Conservation (phyloP, 805 yeast genomes). For the Brettanomyces bruxellensis region DNA sequence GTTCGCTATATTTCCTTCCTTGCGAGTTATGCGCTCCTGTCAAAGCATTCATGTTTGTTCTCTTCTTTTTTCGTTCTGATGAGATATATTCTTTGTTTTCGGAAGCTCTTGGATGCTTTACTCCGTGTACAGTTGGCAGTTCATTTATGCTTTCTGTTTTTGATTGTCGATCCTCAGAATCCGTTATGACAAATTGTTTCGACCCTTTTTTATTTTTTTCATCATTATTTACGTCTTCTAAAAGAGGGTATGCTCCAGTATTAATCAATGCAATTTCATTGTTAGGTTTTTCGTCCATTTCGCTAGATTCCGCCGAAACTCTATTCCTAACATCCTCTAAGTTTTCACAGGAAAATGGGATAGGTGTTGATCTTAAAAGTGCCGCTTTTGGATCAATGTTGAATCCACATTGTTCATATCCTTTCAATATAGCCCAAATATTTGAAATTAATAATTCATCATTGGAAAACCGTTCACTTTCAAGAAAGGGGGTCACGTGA, state of each 20-base stretch:
- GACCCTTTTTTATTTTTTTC: too few relatives aligned
- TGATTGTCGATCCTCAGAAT: too few relatives aligned
- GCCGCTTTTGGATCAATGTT: constrained; percentile 6
- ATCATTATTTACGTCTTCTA: too few relatives aligned
- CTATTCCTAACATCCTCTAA: too few relatives aligned
- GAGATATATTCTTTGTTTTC: not conserved
- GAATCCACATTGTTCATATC: constrained; percentile 15
- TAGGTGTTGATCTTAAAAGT: not conserved
- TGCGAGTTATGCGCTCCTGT: too few relatives aligned
- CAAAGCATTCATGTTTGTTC: not conserved
- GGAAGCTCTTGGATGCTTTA: not conserved
- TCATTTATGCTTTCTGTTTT: too few relatives aligned
- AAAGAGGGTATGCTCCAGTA: too few relatives aligned
- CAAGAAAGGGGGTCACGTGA: constrained; percentile 16
- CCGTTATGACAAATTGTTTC: too few relatives aligned
- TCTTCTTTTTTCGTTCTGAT: not conserved
- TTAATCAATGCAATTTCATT: not conserved
- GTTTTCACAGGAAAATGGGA: not conserved
- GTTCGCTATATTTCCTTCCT: too few relatives aligned
- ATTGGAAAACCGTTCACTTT: constrained; percentile 14
- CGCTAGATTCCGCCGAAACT: not conserved
- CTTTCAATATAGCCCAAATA: constrained; percentile 10
- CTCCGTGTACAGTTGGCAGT: not conserved
- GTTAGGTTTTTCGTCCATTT: not conserved
- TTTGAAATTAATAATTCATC: constrained; percentile 10